These are phyloP conservation scores for Stipa capillata DNA, from an alignment of 176 grass and related monocot genomes.

Conservation along the genomic window DNA sequence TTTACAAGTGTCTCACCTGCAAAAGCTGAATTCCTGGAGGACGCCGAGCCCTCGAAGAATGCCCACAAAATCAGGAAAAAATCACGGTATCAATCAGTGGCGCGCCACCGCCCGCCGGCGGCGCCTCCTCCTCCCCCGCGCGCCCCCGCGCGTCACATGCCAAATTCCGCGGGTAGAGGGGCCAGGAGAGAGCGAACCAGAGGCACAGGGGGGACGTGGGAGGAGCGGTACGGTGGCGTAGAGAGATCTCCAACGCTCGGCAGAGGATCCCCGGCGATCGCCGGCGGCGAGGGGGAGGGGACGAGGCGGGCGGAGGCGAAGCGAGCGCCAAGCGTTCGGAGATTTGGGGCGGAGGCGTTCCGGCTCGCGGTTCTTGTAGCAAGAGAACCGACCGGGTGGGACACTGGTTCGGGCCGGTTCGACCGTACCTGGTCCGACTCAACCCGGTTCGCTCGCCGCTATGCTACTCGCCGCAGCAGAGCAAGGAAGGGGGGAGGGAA, in stretches of 20 bases:
- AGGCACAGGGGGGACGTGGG: neutral
- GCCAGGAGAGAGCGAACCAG: neutral
- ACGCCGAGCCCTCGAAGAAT: neutral
- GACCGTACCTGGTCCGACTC: neutral
- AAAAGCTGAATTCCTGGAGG: neutral
- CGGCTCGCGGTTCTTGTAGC: conserved; percentile 9
- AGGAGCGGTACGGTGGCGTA: no score
- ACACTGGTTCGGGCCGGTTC: neutral
- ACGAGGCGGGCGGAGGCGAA: neutral
- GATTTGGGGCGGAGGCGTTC: conserved; percentile 28
- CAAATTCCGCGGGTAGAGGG: conserved; percentile 3
- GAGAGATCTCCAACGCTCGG: neutral
- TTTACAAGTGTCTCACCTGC: conserved; percentile 23
- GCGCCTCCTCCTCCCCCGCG: conserved; percentile 7
- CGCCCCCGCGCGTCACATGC: conserved; percentile 36
- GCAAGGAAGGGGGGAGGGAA: neutral
- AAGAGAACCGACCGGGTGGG: neutral
- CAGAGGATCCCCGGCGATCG: conserved; percentile 21
- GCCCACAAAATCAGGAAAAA: neutral
- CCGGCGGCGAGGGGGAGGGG: conserved; percentile 34
- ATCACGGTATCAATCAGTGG: neutral
- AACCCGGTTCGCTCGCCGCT: neutral
- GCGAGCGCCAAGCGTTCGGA: conserved; percentile 51
- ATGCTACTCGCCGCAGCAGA: neutral
- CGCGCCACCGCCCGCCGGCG: neutral